phyloP scores from a whole-genome alignment of 192 early-diverging fungal genomes.

The Coemansia sp. region DNA sequence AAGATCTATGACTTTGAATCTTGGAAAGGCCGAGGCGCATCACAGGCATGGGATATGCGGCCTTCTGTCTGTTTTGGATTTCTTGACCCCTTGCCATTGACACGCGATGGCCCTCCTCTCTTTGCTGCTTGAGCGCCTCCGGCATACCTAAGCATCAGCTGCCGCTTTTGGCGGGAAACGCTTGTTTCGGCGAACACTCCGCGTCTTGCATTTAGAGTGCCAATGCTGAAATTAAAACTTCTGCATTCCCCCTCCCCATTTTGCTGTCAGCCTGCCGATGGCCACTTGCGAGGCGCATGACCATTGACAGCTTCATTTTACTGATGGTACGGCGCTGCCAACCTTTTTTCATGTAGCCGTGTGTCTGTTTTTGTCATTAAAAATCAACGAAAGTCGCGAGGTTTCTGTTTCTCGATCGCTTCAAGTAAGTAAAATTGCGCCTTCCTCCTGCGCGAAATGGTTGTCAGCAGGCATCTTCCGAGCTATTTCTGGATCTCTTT shows the following conservation, averaged over 20 bases:
- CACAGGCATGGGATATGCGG: not conserved
- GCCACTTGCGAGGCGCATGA: not conserved
- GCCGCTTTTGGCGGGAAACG: not conserved
- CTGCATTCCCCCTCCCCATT: constrained; percentile 6
- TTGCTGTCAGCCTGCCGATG: not conserved
- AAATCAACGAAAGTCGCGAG: constrained; percentile 53
- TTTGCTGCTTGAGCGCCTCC: not conserved
- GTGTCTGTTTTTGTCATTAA: constrained; percentile 42
- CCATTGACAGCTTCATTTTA: not conserved
- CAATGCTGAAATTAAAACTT: constrained; percentile 11
- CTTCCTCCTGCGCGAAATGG: not conserved
- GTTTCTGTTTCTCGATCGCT: constrained; percentile 48
- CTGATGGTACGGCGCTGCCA: not conserved
- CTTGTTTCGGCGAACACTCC: not conserved
- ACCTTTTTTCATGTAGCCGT: constrained; percentile 35
- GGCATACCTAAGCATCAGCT: not conserved
- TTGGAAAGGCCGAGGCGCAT: not conserved
- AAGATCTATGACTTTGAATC: not conserved
- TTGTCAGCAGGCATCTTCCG: constrained; percentile 2
- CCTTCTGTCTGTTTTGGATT: not conserved
- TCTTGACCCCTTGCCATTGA: not conserved
- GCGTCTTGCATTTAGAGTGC: not conserved
- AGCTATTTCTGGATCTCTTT: constrained; percentile 7
- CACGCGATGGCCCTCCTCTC: not conserved
- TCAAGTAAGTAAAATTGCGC: constrained; percentile 31